Base-by-base conservation (phyloP, 139 green algal genomes). In the Chlorella sorokiniana region DNA sequence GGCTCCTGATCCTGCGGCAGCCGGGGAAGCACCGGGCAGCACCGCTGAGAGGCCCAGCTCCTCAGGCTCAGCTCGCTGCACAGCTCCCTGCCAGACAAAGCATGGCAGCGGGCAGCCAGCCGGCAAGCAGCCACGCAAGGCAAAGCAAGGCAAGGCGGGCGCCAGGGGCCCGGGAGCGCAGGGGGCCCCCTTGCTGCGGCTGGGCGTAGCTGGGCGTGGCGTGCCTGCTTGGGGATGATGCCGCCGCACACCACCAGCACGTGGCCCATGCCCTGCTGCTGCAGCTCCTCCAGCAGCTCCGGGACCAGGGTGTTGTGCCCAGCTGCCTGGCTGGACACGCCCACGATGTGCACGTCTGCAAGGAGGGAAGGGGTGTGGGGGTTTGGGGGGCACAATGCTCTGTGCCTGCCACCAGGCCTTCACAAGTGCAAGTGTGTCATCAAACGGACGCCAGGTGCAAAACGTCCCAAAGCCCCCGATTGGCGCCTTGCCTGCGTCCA, bases 261-360 rank as follows among this genome's bases (percentile, higher is more conserved):
- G 51, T 93, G 54, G 22, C 63, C 40, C 76, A 88, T 79, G 37
- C 88, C 87, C 42, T 82, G 51, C 61, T 59, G 67, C 38, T 35
- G 56, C 52, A 94, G 83, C 63, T 88, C 91, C 35, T 75, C 5
- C 80, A 92, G 69, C 68, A 94, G 76, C 51, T 88, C 78, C 1
- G 90, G 90, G 20, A 94, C 85, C 33, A 94, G 83, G 25, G 90
- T 84, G 44, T 79, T 78, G 84, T 94, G 88, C 31, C 80, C 89
- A 3, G 87, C 85, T 25, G 83, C 84, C 72, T 91, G 91, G 14
- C 82, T 90, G 35, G 83, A 91, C 35, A 95, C 77, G 23, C 91
- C 91, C 41, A 95, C 89, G 0, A 90, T 71, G 83, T 95, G 91
- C 73, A 95, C 91, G 54, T 95, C 91, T 22, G 72, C 35, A 37